A percentile compares a stretch with the other conserved stretches of the same genome.
Evolutionary conservation across 768 basidiomycete species (phyloP).

Genomic region (Macrolepiota albuminosa): DNA sequence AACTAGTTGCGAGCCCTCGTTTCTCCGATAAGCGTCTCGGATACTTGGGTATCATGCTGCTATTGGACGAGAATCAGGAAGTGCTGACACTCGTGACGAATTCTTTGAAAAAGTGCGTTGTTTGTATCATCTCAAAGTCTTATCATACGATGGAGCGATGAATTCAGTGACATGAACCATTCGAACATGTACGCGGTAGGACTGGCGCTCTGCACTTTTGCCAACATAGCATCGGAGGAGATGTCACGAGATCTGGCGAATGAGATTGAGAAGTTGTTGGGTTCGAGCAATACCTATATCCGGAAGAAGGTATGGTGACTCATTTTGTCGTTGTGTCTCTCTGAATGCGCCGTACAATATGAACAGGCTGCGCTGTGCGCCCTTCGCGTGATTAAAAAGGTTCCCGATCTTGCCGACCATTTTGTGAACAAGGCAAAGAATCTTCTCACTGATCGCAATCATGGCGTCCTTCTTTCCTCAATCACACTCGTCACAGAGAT

Average conservation of each 20-base stretch:
- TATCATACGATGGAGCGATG: background rate
- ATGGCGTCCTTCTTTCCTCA: slow-evolving; percentile 91
- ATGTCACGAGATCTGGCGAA: slow-evolving; percentile 98
- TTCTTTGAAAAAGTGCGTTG: slow-evolving; percentile 89
- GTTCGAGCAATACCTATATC: slow-evolving; percentile 97
- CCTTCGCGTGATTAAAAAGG: slow-evolving; percentile 89
- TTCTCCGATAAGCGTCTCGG: slow-evolving; percentile 96
- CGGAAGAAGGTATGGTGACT: slow-evolving; percentile 80
- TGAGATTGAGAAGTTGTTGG: slow-evolving; percentile 95
- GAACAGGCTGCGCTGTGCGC: slow-evolving; percentile 91
- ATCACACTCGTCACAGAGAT: slow-evolving; percentile 95
- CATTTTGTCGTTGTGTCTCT: background rate
- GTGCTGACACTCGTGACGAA: slow-evolving; percentile 97
- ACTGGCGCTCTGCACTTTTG: slow-evolving; percentile 94
- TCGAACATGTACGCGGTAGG: slow-evolving; percentile 99
- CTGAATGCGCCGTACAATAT: slow-evolving; percentile 1
- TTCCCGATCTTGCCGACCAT: slow-evolving; percentile 93
- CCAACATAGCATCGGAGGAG: slow-evolving; percentile 98
- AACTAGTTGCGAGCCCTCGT: slow-evolving; percentile 89
- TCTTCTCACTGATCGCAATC: slow-evolving; percentile 92
- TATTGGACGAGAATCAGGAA: slow-evolving; percentile 97
- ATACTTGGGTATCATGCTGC: slow-evolving; percentile 95
- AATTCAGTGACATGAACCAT: slow-evolving; percentile 93
- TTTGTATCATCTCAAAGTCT: background rate
- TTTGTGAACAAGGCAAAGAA: slow-evolving; percentile 86